phyloP scores from a whole-genome alignment of 2,329 filamentous ascomycete genomes.

The Orbilia javanica region DNA sequence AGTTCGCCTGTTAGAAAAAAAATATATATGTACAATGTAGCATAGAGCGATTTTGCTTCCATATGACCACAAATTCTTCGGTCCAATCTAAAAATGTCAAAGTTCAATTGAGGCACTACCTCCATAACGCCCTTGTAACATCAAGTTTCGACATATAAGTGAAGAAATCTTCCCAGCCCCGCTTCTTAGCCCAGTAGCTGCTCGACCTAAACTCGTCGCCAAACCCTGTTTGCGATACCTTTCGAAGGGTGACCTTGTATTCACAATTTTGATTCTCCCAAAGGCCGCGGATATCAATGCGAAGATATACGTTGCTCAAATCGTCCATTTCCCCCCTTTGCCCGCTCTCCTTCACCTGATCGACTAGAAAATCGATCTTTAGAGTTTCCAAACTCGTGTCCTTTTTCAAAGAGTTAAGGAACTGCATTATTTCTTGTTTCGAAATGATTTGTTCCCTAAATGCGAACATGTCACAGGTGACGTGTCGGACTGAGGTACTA shows the following conservation, averaged over 20 bases:
- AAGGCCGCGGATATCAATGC: slow-evolving; percentile 17
- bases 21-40: not conserved
- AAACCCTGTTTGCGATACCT: slow-evolving; percentile 14
- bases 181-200: slow-evolving; percentile 29
- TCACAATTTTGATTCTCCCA: slow-evolving; percentile 27
- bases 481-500: slow-evolving; percentile 4
- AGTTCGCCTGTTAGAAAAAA: not conserved
- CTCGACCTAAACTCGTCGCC: slow-evolving; percentile 6
- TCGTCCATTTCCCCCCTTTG: not conserved
- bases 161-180: slow-evolving; percentile 45
- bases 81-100: not conserved
- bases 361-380: slow-evolving; percentile 34
- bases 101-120: not conserved
- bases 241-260: slow-evolving; percentile 36
- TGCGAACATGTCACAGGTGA: slow-evolving; percentile 42
- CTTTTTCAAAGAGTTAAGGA: slow-evolving; percentile 19
- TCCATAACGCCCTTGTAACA: not conserved
- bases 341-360: not conserved
- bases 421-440: slow-evolving; percentile 34
- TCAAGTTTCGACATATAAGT: slow-evolving; percentile 10
- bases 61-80: not conserved
- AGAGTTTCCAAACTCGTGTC: slow-evolving; percentile 17
- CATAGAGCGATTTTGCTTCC: not conserved
- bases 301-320: slow-evolving; percentile 22
- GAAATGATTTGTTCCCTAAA: slow-evolving; percentile 15